A percentile compares a stretch with the other conserved stretches of the same genome.
Conservation (phyloP, 2,329 filamentous ascomycete genomes). For the Cladosporium velox region DNA sequence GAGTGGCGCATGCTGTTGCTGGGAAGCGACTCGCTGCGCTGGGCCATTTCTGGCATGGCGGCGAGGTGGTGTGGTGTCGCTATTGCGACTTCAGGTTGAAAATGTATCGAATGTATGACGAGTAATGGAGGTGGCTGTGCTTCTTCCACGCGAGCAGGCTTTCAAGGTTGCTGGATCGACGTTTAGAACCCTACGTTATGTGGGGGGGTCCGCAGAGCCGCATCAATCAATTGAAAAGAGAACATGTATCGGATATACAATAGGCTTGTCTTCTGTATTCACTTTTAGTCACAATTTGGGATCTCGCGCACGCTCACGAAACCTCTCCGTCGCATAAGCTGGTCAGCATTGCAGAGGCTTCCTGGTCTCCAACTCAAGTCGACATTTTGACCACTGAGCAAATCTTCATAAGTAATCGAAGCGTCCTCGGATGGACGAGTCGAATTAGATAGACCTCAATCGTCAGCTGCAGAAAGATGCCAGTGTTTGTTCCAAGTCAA, state of each 20-base stretch:
- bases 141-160: not conserved
- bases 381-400: not conserved
- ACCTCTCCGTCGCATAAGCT: not conserved
- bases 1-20: constrained; percentile 16
- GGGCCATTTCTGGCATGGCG: constrained; percentile 19
- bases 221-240: not conserved
- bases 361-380: not conserved
- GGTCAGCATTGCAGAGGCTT: not conserved
- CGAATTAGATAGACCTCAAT: not conserved
- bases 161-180: not conserved
- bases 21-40: constrained; percentile 17
- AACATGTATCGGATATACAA: not conserved
- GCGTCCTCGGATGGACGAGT: too few species aligned
- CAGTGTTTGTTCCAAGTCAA: not conserved
- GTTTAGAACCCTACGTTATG: too few species aligned
- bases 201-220: not conserved
- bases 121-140: not conserved
- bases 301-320: not conserved
- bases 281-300: not conserved
- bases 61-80: not conserved
- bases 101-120: not conserved
- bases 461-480: not conserved
- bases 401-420: not conserved
- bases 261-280: not conserved
- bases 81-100: not conserved